Percentiles rank a stretch among this genome's conserved stretches.
phyloP scores from a whole-genome alignment of 768 basidiomycete genomes.

The Inosperma sp. region DNA sequence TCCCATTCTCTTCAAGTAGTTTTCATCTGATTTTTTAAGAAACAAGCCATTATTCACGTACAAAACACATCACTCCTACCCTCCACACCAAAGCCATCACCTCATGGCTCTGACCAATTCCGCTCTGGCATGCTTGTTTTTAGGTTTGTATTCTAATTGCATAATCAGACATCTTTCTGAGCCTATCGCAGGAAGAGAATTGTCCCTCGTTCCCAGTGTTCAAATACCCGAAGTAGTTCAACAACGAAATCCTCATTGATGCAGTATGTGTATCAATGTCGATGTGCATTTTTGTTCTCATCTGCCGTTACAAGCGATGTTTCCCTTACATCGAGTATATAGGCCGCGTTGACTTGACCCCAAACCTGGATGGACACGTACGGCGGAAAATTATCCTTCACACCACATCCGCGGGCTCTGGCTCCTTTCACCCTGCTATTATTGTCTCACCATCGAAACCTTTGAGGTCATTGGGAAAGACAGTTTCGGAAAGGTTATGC shows the following conservation, averaged over 20 bases:
- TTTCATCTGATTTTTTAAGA: no score
- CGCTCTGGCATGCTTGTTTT: conserved; percentile 89
- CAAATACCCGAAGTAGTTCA: conserved; percentile 82
- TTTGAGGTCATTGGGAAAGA: conserved; percentile 98
- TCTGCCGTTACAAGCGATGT: conserved; percentile 72
- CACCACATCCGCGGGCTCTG: conserved; percentile 70
- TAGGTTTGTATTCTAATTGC: conserved; percentile 47
- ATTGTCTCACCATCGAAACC: conserved; percentile 85
- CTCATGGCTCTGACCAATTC: conserved; percentile 58
- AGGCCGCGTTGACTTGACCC: conserved; percentile 87
- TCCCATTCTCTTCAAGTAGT: no score
- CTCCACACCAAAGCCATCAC: no score
- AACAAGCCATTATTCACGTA: no score
- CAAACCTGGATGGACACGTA: conserved; percentile 75
- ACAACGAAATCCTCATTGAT: conserved; percentile 93
- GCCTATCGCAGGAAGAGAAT: conserved; percentile 62
- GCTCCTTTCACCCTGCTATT: conserved; percentile 87
- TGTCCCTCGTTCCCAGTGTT: conserved; percentile 73
- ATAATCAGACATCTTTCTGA: background rate
- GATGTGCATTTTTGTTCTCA: no score
- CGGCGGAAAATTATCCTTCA: no score
- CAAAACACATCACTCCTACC: no score
- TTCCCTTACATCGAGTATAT: conserved; percentile 87
- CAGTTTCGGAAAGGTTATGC: conserved; percentile 98
- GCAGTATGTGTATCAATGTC: no score